Conservation (phyloP, 768 basidiomycete species). For the Pleurotus citrinopileatus region DNA sequence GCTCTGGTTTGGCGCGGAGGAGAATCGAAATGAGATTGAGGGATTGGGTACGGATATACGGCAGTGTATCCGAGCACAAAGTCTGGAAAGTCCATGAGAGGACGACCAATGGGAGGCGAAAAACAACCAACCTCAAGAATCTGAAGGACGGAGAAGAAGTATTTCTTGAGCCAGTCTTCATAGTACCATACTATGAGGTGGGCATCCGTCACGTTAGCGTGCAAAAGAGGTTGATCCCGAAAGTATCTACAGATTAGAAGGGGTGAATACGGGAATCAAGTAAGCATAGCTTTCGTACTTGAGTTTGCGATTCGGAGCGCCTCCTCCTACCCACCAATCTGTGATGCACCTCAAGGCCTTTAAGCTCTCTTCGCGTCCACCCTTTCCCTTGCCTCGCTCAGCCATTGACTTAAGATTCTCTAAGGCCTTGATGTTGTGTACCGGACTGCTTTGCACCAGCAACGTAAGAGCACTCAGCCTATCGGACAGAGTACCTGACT, state of each 20-base stretch:
- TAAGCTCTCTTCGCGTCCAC: constrained; percentile 88
- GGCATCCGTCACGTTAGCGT: constrained; percentile 62
- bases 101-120: not conserved
- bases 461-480: constrained; percentile 88
- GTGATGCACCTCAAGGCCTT: constrained; percentile 89
- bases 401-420: constrained; percentile 75
- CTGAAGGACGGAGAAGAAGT: constrained; percentile 89
- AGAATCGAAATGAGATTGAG: constrained; percentile 76
- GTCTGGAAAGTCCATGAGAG: constrained; percentile 39
- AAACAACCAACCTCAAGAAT: constrained; percentile 77
- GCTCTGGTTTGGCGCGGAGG: constrained; percentile 88
- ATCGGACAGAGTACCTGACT: constrained; percentile 89
- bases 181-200: constrained; percentile 85
- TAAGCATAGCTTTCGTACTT: constrained; percentile 48
- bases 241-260: constrained; percentile 63
- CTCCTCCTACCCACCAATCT: constrained; percentile 98
- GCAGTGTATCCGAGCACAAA: constrained; percentile 79
- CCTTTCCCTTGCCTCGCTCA: constrained; percentile 75
- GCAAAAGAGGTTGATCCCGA: constrained; percentile 78
- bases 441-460: constrained; percentile 82
- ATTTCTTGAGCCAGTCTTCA: constrained; percentile 98
- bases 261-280: not conserved
- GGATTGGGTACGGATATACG: constrained; percentile 85
- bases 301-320: constrained; percentile 84
- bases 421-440: constrained; percentile 82